Conservation (phyloP, 805 yeast genomes). For the Candida pini region DNA sequence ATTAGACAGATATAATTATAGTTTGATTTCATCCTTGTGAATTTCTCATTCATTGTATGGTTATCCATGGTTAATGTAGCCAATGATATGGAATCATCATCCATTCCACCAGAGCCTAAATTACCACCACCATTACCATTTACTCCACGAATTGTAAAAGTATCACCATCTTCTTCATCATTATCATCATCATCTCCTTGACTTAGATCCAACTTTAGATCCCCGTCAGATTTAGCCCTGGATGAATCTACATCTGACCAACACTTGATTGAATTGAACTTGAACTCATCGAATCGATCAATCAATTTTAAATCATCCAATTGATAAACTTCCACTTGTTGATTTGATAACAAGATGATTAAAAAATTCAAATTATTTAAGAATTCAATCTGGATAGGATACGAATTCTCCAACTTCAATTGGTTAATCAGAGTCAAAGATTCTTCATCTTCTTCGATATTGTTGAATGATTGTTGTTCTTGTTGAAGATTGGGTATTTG, state of each 20-base stretch:
- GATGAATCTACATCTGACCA: slow-evolving; percentile 16
- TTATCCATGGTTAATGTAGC: slow-evolving; percentile 22
- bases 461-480: too few species aligned
- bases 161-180: slow-evolving; percentile 21
- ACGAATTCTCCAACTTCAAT: slow-evolving; percentile 17
- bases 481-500: too few species aligned
- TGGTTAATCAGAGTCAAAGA: background rate
- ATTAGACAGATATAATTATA: slow-evolving; percentile 16
- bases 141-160: too few species aligned
- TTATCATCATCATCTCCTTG: too few species aligned
- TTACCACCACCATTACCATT: slow-evolving; percentile 11
- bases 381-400: slow-evolving; percentile 29
- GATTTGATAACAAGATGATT: slow-evolving; percentile 25
- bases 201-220: slow-evolving; percentile 3
- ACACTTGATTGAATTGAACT: slow-evolving; percentile 25
- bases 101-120: too few species aligned
- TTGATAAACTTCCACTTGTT: slow-evolving; percentile 27
- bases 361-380: slow-evolving; percentile 28
- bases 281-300: slow-evolving; percentile 28
- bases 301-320: slow-evolving; percentile 24
- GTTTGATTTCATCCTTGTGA: slow-evolving; percentile 6
- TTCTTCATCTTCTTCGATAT: too few species aligned
- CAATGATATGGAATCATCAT: slow-evolving; percentile 29
- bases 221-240: slow-evolving; percentile 2
- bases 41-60: slow-evolving; percentile 3